Evolutionary conservation across 2,329 filamentous ascomycete species (phyloP).

Genomic region (Microcyclospora pomicola): DNA sequence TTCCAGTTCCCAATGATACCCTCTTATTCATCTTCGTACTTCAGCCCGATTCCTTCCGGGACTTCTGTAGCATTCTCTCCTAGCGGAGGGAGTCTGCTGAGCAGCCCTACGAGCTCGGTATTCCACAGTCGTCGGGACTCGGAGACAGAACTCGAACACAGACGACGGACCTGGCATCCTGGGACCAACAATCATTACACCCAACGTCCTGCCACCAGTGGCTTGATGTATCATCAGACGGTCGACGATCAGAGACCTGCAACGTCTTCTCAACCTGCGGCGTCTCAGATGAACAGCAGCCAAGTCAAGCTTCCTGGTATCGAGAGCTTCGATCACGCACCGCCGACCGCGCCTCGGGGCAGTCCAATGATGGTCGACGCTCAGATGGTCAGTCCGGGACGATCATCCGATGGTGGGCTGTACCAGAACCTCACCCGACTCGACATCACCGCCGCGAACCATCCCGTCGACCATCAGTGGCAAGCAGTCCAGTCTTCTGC

Average conservation of each 20-base stretch:
- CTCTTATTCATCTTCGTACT: conserved; percentile 41
- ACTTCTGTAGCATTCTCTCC: conserved; percentile 40
- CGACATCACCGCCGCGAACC: conserved; percentile 42
- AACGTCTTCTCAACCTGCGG: conserved; percentile 39
- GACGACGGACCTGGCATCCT: conserved; percentile 82
- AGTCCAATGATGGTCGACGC: conserved; percentile 68
- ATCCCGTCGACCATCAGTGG: conserved; percentile 18
- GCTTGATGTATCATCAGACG: conserved; percentile 61
- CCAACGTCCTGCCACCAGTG: conserved; percentile 53
- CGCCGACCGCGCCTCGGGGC: conserved; percentile 46
- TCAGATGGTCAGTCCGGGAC: conserved; percentile 17
- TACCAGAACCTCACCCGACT: conserved; percentile 53
- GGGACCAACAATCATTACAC: conserved; percentile 50
- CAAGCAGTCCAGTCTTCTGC: conserved; percentile 9
- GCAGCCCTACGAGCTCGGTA: conserved; percentile 51
- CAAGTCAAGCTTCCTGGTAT: conserved; percentile 70
- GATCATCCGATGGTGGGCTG: conserved; percentile 43
- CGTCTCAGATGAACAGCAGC: conserved; percentile 15
- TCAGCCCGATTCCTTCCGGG: conserved; percentile 42
- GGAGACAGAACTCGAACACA: conserved; percentile 59
- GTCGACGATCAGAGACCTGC: conserved; percentile 48
- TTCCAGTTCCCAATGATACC: conserved; percentile 54
- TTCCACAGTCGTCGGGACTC: conserved; percentile 57
- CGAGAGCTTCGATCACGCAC: conserved; percentile 74
- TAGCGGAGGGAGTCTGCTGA: conserved; percentile 44